Conservation (phyloP, 78 protist genomes). For the Polysphondylium violaceum region DNA sequence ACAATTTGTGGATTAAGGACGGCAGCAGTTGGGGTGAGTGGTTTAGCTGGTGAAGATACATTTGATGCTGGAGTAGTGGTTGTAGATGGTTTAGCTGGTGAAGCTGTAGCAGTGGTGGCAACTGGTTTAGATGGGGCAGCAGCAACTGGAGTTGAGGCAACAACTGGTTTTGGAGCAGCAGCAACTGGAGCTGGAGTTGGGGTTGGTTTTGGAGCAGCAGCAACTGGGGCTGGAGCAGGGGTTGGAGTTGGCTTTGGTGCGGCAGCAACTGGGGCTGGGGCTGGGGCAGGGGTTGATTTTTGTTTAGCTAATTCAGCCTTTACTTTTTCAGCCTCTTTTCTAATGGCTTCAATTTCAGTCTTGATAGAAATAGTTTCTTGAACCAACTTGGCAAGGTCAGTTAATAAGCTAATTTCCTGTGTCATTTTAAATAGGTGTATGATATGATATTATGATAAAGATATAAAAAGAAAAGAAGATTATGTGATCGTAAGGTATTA, state of each 20-base stretch:
- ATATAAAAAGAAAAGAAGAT: too few species aligned
- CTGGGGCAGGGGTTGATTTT: constrained; percentile 26
- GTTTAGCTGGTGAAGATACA: constrained; percentile 14
- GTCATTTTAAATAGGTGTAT: constrained; percentile 11
- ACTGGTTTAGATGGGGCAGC: constrained; percentile 10
- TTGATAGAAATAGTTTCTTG: constrained; percentile 49
- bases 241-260: constrained; percentile 18
- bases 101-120: neutral
- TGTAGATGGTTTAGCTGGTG: constrained; percentile 13
- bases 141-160: constrained; percentile 44
- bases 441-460: neutral
- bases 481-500: too few species aligned
- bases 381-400: constrained; percentile 16
- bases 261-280: constrained; percentile 18
- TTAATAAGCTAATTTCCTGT: constrained; percentile 21
- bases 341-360: constrained; percentile 52
- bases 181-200: constrained; percentile 20
- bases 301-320: neutral
- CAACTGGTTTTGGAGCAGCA: constrained; percentile 8
- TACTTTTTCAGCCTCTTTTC: constrained; percentile 45
- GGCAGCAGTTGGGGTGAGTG: neutral
- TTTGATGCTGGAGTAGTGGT: constrained; percentile 12
- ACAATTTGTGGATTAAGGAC: constrained; percentile 33
- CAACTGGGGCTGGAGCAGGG: constrained; percentile 22
- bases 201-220: constrained; percentile 3